Evolutionary conservation across 1,284 basidiomycete species (phyloP).

Genomic region (Fistulinella cinereoalba): DNA sequence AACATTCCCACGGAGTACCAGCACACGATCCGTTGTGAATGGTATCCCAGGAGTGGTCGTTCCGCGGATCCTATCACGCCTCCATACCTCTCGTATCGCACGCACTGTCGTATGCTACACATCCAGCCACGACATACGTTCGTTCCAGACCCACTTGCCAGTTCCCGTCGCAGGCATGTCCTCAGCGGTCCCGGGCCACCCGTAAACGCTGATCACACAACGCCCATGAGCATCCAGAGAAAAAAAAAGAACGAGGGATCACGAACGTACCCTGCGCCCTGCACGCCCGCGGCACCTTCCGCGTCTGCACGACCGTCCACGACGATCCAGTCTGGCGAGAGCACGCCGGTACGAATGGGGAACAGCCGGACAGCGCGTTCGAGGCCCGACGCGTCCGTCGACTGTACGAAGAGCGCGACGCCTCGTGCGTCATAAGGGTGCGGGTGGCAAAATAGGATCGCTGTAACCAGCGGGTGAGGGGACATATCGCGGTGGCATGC

Average conservation of each 20-base stretch:
- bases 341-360: slow-evolving; percentile 75
- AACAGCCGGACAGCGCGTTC: slow-evolving; percentile 70
- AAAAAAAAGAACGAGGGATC: background rate
- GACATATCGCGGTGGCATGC: too few species aligned
- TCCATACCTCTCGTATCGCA: too few species aligned
- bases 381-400: slow-evolving; percentile 52
- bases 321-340: slow-evolving; percentile 74
- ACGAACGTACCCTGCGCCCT: slow-evolving; percentile 63
- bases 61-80: too few species aligned
- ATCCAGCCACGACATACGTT: slow-evolving; percentile 48
- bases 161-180: background rate
- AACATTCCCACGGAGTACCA: too few species aligned
- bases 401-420: slow-evolving; percentile 57
- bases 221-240: background rate
- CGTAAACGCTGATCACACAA: slow-evolving; percentile 42
- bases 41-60: too few species aligned
- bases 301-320: slow-evolving; percentile 49
- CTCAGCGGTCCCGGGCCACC: slow-evolving; percentile 21
- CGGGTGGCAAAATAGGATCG: slow-evolving; percentile 68
- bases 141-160: slow-evolving; percentile 56
- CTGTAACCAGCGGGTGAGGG: too few species aligned
- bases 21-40: too few species aligned
- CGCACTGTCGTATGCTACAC: slow-evolving; percentile 37
- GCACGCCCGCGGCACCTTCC: slow-evolving; percentile 66
- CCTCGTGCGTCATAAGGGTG: slow-evolving; percentile 47